These are phyloP conservation scores for Cladosporium sp. DNA, from an alignment of 2,329 filamentous ascomycete genomes.

Conservation along the genomic window DNA sequence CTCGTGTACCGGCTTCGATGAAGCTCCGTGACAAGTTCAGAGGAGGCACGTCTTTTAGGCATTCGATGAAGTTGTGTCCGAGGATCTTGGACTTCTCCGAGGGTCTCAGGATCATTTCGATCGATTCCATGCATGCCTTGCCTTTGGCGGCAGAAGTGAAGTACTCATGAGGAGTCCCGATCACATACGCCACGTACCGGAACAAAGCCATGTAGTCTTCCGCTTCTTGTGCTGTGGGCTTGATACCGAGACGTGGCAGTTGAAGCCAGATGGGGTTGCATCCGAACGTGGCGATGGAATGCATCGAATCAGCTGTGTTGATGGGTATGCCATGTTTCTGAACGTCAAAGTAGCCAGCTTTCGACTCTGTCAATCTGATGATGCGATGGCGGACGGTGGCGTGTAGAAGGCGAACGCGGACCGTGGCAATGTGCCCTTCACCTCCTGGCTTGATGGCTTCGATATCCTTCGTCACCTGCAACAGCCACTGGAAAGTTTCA, in stretches of 20 bases:
- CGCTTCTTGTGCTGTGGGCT: not conserved
- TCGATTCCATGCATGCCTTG: not conserved
- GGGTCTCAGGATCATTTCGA: not conserved
- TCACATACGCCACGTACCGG: not conserved
- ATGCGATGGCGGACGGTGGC: not conserved
- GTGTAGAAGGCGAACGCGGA: not conserved
- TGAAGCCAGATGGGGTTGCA: slow-evolving; percentile 1
- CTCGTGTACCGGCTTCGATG: too few relatives aligned
- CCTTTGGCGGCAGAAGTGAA: not conserved
- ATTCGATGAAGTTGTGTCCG: too few relatives aligned
- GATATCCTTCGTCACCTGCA: not conserved
- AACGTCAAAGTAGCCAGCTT: not conserved
- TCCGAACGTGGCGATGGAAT: not conserved
- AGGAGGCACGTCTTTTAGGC: too few relatives aligned
- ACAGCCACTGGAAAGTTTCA: not conserved
- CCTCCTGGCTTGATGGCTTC: not conserved
- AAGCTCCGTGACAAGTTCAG: too few relatives aligned
- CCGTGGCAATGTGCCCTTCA: not conserved
- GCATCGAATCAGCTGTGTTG: not conserved
- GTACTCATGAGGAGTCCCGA: not conserved
- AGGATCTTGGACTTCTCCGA: too few relatives aligned
- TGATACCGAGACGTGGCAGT: not conserved
- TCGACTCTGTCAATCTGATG: not conserved
- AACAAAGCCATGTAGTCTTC: not conserved
- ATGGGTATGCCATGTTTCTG: not conserved